Evolutionary conservation across 1,284 basidiomycete genomes (phyloP), one percentile per base, ranked within the genome.

Genomic region (Marasmius sp.): DNA sequence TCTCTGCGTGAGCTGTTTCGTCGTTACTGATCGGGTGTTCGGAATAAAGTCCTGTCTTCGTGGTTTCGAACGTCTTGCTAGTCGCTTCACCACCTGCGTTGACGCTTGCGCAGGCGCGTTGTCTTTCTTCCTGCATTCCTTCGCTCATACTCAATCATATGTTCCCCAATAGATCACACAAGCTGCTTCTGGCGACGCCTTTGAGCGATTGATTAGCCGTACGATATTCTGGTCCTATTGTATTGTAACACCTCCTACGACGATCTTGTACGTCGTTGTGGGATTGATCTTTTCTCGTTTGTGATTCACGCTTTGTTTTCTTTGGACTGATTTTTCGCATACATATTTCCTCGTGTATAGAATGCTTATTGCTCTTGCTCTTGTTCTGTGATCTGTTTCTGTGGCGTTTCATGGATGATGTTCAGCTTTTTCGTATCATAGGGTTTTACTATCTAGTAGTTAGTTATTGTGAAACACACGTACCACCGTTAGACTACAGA

Each of bases 141-240:
- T 14, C 34, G 41, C 8, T 12, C 22, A 36, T 16, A 6, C 1
- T n/a, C n/a, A 43, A 8, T 39, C 53, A 53, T 20, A 41, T 36
- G 8, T 59, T 62, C 75, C 14, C 22, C 50, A 51, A 72, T 74
- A 96, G 81, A 94, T 97, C 70, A 95, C 94, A 1, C 92, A 94
- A 75, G 92, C 92, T 4, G 92, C 88, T 2, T 90, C 89, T 0
- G 93, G 93, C 10, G 92, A 94, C 70, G 90, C 93, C 0, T 97
- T 98, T 71, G 95, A 98, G 75, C 81, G 93, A 6, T 83, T 98
- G 55, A 93, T 98, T 70, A 90, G 87, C 63, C 79, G 87, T 33
- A 93, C 92, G 0, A 87, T 93, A 57, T 93, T 93, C 72, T 93
- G 92, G 91, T 81, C 87, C 3, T 93, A 93, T 68, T 91, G 89